Conservation (phyloP, 495 filamentous ascomycete species). For the Lepraria neglecta region DNA sequence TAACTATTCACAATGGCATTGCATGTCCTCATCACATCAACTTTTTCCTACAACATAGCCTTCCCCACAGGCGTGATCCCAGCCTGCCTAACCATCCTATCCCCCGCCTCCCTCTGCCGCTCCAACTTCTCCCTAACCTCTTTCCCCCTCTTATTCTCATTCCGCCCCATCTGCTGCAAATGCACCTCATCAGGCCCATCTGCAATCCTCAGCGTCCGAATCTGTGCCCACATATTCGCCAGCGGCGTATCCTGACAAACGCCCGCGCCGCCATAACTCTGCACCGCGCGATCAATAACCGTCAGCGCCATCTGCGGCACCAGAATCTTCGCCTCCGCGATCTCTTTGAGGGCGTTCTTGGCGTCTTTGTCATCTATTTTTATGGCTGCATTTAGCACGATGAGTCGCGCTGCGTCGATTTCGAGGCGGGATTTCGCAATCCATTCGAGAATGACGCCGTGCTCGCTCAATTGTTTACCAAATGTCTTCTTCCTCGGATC, state of each 20-base stretch:
- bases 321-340: slow-evolving; percentile 80
- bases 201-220: slow-evolving; percentile 75
- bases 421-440: slow-evolving; percentile 83
- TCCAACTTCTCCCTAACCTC: slow-evolving; percentile 57
- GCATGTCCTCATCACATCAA: neutral
- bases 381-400: slow-evolving; percentile 84
- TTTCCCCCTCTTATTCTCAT: slow-evolving; percentile 68
- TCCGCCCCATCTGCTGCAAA: slow-evolving; percentile 78
- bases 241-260: slow-evolving; percentile 88
- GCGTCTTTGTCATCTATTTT: slow-evolving; percentile 80
- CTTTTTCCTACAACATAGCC: slow-evolving; percentile 39
- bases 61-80: slow-evolving; percentile 42
- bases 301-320: slow-evolving; percentile 69
- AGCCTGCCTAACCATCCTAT: slow-evolving; percentile 58
- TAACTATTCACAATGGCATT: no score
- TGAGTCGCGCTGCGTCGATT: slow-evolving; percentile 77
- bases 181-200: slow-evolving; percentile 95
- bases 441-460: slow-evolving; percentile 92
- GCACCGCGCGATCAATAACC: slow-evolving; percentile 82
- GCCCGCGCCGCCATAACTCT: slow-evolving; percentile 78
- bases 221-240: slow-evolving; percentile 77
- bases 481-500: slow-evolving; percentile 82
- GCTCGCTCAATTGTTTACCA: slow-evolving; percentile 68
- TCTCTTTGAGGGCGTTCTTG: slow-evolving; percentile 74
- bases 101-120: slow-evolving; percentile 57